These are phyloP conservation scores for Coprinopsis marcescibilis DNA, from an alignment of 768 basidiomycete species.

Conservation along the genomic window DNA sequence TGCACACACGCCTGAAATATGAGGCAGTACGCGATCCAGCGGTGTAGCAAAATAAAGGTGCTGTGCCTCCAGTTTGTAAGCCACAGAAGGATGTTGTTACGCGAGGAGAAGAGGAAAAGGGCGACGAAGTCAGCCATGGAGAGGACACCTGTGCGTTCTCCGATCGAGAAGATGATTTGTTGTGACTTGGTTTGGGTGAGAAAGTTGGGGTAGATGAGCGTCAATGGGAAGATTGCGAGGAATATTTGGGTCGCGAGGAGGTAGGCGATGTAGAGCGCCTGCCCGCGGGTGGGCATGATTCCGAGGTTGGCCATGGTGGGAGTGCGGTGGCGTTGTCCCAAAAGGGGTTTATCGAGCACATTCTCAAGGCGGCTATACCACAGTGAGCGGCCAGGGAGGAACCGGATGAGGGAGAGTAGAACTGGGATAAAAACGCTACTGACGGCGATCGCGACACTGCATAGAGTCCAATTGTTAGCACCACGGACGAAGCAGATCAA, in stretches of 20 bases:
- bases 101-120: conserved; percentile 9
- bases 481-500: neutral
- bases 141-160: conserved; percentile 5
- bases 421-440: conserved; percentile 7
- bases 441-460: conserved; percentile 8
- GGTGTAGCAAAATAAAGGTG: conserved; percentile 10
- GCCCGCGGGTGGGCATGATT: conserved; percentile 11
- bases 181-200: neutral
- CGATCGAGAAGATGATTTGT: conserved; percentile 4
- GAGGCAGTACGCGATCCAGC: conserved; percentile 11
- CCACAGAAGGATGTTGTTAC: conserved; percentile 12
- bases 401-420: conserved; percentile 8
- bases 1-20: conserved; percentile 7
- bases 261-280: conserved; percentile 9
- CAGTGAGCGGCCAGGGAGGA: conserved; percentile 9
- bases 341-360: conserved; percentile 5
- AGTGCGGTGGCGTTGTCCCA: conserved; percentile 6
- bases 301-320: conserved; percentile 2
- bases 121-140: conserved; percentile 11
- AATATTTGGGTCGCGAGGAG: conserved; percentile 9
- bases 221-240: conserved; percentile 9
- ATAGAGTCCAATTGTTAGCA: neutral
- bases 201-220: neutral
- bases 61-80: conserved; percentile 10
- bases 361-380: conserved; percentile 10